Base-by-base conservation (phyloP, 2,329 filamentous ascomycete species). In the Salinomyces thailandicus region DNA sequence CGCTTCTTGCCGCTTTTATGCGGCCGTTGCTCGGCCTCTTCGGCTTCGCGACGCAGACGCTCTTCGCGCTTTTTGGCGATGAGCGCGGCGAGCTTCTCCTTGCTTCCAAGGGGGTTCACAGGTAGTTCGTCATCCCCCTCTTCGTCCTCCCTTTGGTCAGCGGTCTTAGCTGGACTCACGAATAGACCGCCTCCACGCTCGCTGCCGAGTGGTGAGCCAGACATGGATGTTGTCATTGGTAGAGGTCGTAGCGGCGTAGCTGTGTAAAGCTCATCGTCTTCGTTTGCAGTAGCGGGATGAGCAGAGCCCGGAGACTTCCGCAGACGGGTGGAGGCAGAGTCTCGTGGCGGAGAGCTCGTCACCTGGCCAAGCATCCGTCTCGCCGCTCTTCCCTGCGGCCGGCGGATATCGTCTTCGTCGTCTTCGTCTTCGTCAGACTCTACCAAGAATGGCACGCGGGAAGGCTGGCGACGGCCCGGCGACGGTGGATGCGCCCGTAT, bases 21-120 rank as follows among this genome's bases (percentile, higher is more conserved):
- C 14, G 11, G 7, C 8, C 30, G 36, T 13, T 33, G 14, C 24
- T 30, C 20, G 13, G 29, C 18, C 28, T 40, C 31, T 17, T 43
- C 41, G 8, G 33, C 44, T 32, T 58, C 51, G 13, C 39, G 41
- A 3, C 45, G 46, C n/a, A 52, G 38, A 13, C 54, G 49, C 32
- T 54, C 50, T 5, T 47, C 45, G 17, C 52, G 48, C 34, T 58
- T 57, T 27, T 51, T 41, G 16, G 54, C 53, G 3, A 58, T 49
- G 2, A 58, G 44, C 11, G 52, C 48, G 6, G 50, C 53, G 12
- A 58, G 44, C 41, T 43, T 51, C 15, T 51, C 44, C 29, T 50
- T 47, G 37, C 43, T 45, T 14, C 38, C 38, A 14, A 47, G 36
- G 3, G 45, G 41, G 17, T 49, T 46, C 8, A 30, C 13, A 2